Evolutionary conservation across 192 early-diverging fungal species (phyloP), one percentile per base, ranked within the genome.

Genomic region (Podila horticola): DNA sequence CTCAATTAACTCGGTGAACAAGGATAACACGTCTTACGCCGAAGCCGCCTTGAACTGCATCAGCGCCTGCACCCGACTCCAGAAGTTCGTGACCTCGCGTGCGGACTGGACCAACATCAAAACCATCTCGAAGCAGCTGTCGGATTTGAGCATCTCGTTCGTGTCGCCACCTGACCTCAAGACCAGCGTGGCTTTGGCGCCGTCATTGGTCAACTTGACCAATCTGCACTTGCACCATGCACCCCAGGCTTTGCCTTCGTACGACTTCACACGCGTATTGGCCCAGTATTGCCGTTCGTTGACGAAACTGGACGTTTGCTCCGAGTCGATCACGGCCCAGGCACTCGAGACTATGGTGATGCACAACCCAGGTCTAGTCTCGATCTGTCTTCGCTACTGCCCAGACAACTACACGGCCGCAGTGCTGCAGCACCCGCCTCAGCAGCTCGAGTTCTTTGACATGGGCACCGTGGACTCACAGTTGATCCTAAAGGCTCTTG

Each of bases 31-130:
- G 5, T 36, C 66, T 12, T 81, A 81, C 29, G 71, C 55, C 38
- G 77, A 81, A 41, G 77, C 77, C n/a, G 77, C 77, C 26, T 48
- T 81, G 28, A 81, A 81, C 52, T 81, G 77, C 67, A 33, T 81
- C 28, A 69, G 71, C 36, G 67, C 62, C 3, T 81, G 77, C 67
- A 73, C 70, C 8, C 77, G 71, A n/a, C 67, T 81, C 24, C 77
- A 81, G 49, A 81, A 81, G 58, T 34, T 81, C 10, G 71, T 81
- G 11, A 81, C 77, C 4, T 60, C 77, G 0, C 77, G 77, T 15
- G 77, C 77, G 17, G 77, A 81, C 45, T 81, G 77, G 77, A 65
- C 71, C 52, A 67, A 73, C 30, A 81, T 81, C 58, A 63, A 28
- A 22, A 55, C 65, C 36, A 81, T 81, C 67, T 81, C 77, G 20